Evolutionary conservation across 352 stramenopile species (phyloP).

Genomic region (Pilasporangium apinafurcum): DNA sequence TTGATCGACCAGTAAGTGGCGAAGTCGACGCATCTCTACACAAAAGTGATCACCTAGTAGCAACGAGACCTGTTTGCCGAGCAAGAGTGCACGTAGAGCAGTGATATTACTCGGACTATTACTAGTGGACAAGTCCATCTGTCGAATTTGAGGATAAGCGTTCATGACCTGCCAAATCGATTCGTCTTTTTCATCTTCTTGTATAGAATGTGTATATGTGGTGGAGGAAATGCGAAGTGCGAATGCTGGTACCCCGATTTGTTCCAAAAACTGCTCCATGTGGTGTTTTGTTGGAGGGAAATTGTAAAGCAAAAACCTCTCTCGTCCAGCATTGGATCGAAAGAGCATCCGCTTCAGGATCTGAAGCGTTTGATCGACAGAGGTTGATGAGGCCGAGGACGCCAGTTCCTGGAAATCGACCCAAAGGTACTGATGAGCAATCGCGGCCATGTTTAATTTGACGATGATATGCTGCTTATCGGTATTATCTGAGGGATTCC

Average conservation of each 20-base stretch:
- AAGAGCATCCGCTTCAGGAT: conserved; percentile 16
- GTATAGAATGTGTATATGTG: too few species aligned
- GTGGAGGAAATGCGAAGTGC: conserved; percentile 11
- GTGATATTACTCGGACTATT: not conserved
- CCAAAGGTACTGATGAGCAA: conserved; percentile 17
- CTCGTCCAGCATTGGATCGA: conserved; percentile 7
- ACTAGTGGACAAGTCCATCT: conserved; percentile 14
- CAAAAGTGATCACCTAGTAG: conserved; percentile 15
- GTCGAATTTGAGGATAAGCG: conserved; percentile 12
- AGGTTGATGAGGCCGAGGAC: not conserved
- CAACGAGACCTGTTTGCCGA: conserved; percentile 23
- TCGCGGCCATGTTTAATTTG: not conserved
- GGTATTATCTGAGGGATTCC: too few species aligned
- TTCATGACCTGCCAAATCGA: too few species aligned
- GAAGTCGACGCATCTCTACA: conserved; percentile 11
- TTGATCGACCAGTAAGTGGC: conserved; percentile 5
- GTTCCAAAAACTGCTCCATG: conserved; percentile 8
- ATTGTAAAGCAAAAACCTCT: conserved; percentile 23
- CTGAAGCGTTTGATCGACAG: not conserved
- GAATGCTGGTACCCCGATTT: conserved; percentile 12
- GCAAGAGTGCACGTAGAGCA: conserved; percentile 16
- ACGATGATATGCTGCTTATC: not conserved
- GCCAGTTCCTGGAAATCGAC: conserved; percentile 6
- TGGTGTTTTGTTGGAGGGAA: conserved; percentile 17
- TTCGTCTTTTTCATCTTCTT: conserved; percentile 3